Base-by-base conservation (phyloP, 106 monocot species). In the Phalaenopsis aphrodite region DNA sequence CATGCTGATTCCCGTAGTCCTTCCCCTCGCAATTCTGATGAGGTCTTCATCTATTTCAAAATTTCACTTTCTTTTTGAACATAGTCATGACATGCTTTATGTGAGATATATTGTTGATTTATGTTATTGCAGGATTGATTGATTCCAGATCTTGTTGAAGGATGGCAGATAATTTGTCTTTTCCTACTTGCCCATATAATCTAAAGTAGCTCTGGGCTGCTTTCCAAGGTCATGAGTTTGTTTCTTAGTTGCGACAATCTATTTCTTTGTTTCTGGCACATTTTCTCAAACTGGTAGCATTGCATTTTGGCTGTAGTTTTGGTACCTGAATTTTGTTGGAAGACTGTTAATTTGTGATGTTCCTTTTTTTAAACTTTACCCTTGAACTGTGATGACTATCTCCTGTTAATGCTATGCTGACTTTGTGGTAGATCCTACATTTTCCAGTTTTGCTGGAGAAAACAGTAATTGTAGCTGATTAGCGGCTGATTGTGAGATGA, bases 1-100 rank as follows among this genome's bases (percentile, higher is more conserved):
- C 85, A 68, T 82, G 81, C 61, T 42, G 75, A 43, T 77, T 88
- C 86, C 38, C 85, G 81, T 42, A 87, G 85, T 48, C 79, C 67
- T 24, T 79, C 91, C 37, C 78, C 80, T 30, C 83, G 36, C 39
- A 84, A 78, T 81, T 81, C 78, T 56, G 82, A 85, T 72, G 73
- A 86, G 87, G 86, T 87, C 42, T 74, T 18, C n/a, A n/a, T 61
- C 24, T 74, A 24, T 41, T 75, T 12, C 49, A 39, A 42, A 30
- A 2, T 69, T 69, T 45, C 15, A 45, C 15, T 75, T 81, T 2
- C n/a, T 41, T 49, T 39, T 43, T 43, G 24, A 38, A 73, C 23
- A 37, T 46, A 56, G 10, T 4, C 10, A 7, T 76, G 3, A 4
- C 39, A 24, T 76, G 45, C 49, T 49, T 24, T 76, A 18, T 23